Evolutionary conservation across 305 asterid species (phyloP).

Genomic region (Solanum hybrid): DNA sequence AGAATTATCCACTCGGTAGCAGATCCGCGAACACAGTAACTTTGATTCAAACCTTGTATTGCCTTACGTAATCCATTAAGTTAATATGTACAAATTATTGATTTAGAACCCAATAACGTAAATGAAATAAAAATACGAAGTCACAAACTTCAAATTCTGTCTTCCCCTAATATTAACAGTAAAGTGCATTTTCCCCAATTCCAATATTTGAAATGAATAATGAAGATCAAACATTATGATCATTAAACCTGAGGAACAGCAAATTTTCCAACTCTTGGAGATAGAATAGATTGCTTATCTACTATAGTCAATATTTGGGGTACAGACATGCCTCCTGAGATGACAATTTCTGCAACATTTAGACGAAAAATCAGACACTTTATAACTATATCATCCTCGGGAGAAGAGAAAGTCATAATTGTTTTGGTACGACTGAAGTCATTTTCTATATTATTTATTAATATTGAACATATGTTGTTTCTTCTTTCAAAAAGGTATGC

Average conservation of each 20-base stretch:
- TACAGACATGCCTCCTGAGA: conserved; percentile 62
- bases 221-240: neutral
- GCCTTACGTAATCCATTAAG: neutral
- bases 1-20: neutral
- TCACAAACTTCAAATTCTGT: neutral
- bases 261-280: conserved; percentile 54
- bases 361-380: neutral
- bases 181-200: neutral
- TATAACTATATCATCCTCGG: neutral
- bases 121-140: neutral
- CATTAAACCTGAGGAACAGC: conserved; percentile 39
- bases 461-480: neutral
- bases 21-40: neutral
- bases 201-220: neutral
- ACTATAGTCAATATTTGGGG: conserved; percentile 48
- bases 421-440: neutral
- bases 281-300: conserved; percentile 39
- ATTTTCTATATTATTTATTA: neutral
- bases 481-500: neutral
- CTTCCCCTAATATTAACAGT: neutral
- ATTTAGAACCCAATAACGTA: neutral
- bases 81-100: neutral
- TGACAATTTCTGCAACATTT: conserved; percentile 52
- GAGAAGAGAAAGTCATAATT: neutral
- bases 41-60: neutral